These are phyloP conservation scores for Polyporus arcularius DNA, from an alignment of 768 basidiomycete species.

Conservation along the genomic window DNA sequence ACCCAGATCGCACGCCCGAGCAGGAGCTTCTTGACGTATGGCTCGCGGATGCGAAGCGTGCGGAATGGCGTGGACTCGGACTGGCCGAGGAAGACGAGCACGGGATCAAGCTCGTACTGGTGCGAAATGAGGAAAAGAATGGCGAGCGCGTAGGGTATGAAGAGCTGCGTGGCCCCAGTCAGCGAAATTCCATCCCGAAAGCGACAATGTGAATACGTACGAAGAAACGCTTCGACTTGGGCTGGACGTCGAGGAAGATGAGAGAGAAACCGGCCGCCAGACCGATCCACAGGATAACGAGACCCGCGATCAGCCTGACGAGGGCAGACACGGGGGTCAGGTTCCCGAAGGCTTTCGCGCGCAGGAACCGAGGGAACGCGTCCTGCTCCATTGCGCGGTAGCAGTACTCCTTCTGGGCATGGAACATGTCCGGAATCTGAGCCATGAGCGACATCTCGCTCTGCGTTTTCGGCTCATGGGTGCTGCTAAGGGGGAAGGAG, in stretches of 20 bases:
- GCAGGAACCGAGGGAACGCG: slow-evolving; percentile 90
- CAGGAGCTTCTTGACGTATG: slow-evolving; percentile 90
- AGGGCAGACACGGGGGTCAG: slow-evolving; percentile 89
- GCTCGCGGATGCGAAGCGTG: slow-evolving; percentile 87
- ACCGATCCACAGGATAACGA: slow-evolving; percentile 93
- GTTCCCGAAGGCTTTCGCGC: slow-evolving; percentile 98
- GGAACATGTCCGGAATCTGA: slow-evolving; percentile 94
- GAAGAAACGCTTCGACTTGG: slow-evolving; percentile 91
- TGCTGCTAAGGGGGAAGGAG: slow-evolving; percentile 80
- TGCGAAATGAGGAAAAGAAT: slow-evolving; percentile 91
- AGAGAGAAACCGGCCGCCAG: slow-evolving; percentile 87
- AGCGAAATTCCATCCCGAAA: slow-evolving; percentile 9
- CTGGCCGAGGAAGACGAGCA: slow-evolving; percentile 90
- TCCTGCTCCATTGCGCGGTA: slow-evolving; percentile 97
- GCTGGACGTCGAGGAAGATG: slow-evolving; percentile 90
- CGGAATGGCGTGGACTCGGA: slow-evolving; percentile 98
- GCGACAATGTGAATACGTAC: slow-evolving; percentile 53
- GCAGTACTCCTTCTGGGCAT: slow-evolving; percentile 95
- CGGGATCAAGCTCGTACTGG: slow-evolving; percentile 95
- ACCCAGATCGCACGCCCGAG: slow-evolving; percentile 93
- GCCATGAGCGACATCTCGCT: slow-evolving; percentile 78
- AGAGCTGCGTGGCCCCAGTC: slow-evolving; percentile 57
- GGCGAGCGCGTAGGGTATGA: slow-evolving; percentile 90
- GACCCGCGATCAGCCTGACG: slow-evolving; percentile 80
- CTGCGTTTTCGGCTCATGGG: slow-evolving; percentile 68